Evolutionary conservation across 805 yeast genomes (phyloP).

Genomic region (Yarrowia bubula): DNA sequence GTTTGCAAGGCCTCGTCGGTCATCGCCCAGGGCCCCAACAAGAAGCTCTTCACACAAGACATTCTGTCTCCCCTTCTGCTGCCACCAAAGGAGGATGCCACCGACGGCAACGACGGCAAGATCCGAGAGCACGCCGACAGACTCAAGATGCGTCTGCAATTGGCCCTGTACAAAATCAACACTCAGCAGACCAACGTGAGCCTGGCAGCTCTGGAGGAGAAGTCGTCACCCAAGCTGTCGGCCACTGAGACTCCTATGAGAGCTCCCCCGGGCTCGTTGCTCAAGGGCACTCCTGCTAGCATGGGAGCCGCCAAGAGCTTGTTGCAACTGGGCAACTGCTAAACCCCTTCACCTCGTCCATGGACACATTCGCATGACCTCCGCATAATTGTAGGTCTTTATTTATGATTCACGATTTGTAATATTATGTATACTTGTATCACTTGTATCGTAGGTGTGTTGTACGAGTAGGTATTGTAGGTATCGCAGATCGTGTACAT

Average conservation of each 20-base stretch:
- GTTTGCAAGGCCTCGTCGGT: not conserved
- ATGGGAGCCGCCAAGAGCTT: conserved; percentile 24
- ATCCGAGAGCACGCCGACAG: conserved; percentile 21
- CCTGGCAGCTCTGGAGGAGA: conserved; percentile 3
- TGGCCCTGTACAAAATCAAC: conserved; percentile 26
- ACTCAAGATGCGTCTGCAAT: conserved; percentile 23
- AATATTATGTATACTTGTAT: conserved; percentile 7
- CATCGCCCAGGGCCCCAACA: not conserved
- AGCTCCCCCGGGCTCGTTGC: conserved; percentile 14
- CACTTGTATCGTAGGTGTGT: too few species aligned
- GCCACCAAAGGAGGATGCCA: conserved; percentile 12
- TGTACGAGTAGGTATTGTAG: not conserved
- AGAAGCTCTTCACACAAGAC: conserved; percentile 23
- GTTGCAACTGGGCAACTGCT: conserved; percentile 17
- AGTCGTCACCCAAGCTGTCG: not conserved
- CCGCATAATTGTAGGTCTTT: not conserved
- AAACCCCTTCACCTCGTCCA: not conserved
- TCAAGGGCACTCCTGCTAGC: conserved; percentile 24
- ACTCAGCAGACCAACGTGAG: conserved; percentile 23
- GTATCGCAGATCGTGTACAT: not conserved
- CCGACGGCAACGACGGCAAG: conserved; percentile 15
- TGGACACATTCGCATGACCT: not conserved
- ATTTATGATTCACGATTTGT: conserved; percentile 26
- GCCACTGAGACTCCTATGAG: conserved; percentile 21
- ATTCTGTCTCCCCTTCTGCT: conserved; percentile 19